Evolutionary conservation across 306 rosid genomes (phyloP).

Genomic region (Citrullus mucosospermus): DNA sequence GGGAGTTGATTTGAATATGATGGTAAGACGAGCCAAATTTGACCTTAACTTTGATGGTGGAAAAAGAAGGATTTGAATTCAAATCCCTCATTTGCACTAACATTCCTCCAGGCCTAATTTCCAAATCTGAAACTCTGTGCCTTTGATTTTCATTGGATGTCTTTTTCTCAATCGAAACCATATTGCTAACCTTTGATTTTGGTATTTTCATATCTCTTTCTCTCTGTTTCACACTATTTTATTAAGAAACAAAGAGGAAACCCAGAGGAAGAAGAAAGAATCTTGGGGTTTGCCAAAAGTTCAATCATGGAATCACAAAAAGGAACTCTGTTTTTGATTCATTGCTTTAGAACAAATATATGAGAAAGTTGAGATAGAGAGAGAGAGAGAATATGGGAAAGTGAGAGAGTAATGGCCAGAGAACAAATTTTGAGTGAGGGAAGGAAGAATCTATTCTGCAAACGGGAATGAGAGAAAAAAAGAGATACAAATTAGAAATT

Average conservation of each 20-base stretch:
- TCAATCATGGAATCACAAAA: constrained; percentile 10
- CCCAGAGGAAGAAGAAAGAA: constrained; percentile 30
- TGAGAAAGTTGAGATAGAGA: constrained; percentile 11
- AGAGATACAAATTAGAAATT: not conserved
- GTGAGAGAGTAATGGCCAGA: constrained; percentile 16
- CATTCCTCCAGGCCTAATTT: constrained; percentile 87
- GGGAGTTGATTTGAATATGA: constrained; percentile 46
- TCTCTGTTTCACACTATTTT: not conserved
- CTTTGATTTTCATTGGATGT: not conserved
- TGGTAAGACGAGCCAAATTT: constrained; percentile 46
- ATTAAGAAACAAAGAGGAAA: constrained; percentile 13
- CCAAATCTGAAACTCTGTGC: constrained; percentile 21
- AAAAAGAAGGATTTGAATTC: constrained; percentile 15
- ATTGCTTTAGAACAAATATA: constrained; percentile 2
- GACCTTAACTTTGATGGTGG: constrained; percentile 46
- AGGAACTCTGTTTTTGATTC: constrained; percentile 4
- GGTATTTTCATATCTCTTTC: constrained; percentile 8
- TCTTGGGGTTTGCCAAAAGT: constrained; percentile 17
- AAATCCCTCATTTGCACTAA: constrained; percentile 57
- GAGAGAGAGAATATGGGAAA: not conserved
- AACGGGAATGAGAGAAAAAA: not conserved
- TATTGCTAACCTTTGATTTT: constrained; percentile 16
- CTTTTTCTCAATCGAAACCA: constrained; percentile 13
- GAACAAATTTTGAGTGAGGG: constrained; percentile 19
- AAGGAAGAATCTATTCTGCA: constrained; percentile 10